phyloP scores from a whole-genome alignment of 2,329 filamentous ascomycete species.

The Venturia oleaginea region DNA sequence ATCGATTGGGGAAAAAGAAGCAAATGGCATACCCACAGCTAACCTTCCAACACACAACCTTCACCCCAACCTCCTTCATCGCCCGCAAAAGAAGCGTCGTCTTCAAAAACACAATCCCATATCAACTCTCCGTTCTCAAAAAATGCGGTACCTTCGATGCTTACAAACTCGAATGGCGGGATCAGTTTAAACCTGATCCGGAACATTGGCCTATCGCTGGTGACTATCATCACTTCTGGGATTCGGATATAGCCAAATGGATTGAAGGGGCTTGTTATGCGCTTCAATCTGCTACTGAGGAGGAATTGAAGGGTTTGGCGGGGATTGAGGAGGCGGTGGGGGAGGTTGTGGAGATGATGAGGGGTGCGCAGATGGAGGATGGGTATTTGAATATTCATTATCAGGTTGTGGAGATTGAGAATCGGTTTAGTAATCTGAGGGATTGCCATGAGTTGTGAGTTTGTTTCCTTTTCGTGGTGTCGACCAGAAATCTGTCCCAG shows the following conservation, averaged over 20 bases:
- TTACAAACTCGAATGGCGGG: constrained; percentile 14
- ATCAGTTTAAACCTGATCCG: constrained; percentile 8
- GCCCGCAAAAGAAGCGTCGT: constrained; percentile 32
- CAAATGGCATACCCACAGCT: constrained; percentile 34
- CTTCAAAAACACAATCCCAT: constrained; percentile 37
- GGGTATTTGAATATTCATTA: constrained; percentile 58
- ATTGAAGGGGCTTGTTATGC: constrained; percentile 55
- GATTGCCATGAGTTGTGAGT: constrained; percentile 53
- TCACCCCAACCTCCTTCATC: constrained; percentile 26
- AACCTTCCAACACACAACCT: constrained; percentile 28
- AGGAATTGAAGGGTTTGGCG: constrained; percentile 41
- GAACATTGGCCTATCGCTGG: constrained; percentile 42
- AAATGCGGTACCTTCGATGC: constrained; percentile 42
- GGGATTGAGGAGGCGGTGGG: constrained; percentile 42
- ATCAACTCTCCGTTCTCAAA: constrained; percentile 46
- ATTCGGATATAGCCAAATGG: constrained; percentile 51
- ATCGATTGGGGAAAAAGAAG: neutral
- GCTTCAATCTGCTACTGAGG: constrained; percentile 34
- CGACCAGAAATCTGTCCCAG: too few species aligned
- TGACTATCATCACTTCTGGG: constrained; percentile 47
- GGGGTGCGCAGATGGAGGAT: constrained; percentile 47
- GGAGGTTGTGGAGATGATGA: constrained; percentile 51
- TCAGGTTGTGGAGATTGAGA: constrained; percentile 47
- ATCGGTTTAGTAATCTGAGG: constrained; percentile 49
- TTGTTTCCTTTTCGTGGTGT: constrained; percentile 3